These are phyloP conservation scores for Neoarthrinium moseri DNA, from an alignment of 2,329 filamentous ascomycete genomes.

Conservation along the genomic window DNA sequence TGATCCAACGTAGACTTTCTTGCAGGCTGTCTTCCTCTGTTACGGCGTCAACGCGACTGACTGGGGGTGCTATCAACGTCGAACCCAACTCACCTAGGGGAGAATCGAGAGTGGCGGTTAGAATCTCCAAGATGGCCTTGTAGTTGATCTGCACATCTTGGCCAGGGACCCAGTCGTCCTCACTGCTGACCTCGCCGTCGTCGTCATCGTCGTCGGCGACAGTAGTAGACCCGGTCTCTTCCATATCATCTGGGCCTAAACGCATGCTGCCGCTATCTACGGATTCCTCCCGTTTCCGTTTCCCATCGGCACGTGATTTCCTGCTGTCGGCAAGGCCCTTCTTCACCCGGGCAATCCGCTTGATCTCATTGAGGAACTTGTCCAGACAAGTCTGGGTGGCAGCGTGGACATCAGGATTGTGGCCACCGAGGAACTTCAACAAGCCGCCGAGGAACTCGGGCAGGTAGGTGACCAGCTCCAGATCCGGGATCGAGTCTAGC, in stretches of 20 bases:
- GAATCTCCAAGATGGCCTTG: constrained; percentile 84
- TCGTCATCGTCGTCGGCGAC: constrained; percentile 55
- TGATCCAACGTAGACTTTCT: constrained; percentile 91
- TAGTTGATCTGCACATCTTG: constrained; percentile 96
- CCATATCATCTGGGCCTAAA: constrained; percentile 58
- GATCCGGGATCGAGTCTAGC: constrained; percentile 91
- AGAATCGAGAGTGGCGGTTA: constrained; percentile 85
- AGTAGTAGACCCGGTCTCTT: constrained; percentile 58
- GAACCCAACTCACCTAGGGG: constrained; percentile 59
- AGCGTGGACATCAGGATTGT: constrained; percentile 91
- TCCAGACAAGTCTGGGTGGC: constrained; percentile 87
- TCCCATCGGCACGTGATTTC: constrained; percentile 66
- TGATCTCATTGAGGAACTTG: constrained; percentile 89
- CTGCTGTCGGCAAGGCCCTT: constrained; percentile 87
- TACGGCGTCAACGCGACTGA: constrained; percentile 13
- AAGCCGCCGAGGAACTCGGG: constrained; percentile 89
- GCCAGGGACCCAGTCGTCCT: constrained; percentile 95
- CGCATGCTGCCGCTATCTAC: constrained; percentile 64
- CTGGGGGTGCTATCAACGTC: too few species aligned
- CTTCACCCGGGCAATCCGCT: constrained; percentile 88
- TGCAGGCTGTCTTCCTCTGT: constrained; percentile 87
- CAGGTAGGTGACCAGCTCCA: constrained; percentile 89
- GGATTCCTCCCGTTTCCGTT: constrained; percentile 68
- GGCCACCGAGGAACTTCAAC: constrained; percentile 88
- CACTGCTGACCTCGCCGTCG: constrained; percentile 58